These are phyloP conservation scores for Sporothrix curviconia DNA, from an alignment of 2,329 filamentous ascomycete genomes.

Conservation along the genomic window DNA sequence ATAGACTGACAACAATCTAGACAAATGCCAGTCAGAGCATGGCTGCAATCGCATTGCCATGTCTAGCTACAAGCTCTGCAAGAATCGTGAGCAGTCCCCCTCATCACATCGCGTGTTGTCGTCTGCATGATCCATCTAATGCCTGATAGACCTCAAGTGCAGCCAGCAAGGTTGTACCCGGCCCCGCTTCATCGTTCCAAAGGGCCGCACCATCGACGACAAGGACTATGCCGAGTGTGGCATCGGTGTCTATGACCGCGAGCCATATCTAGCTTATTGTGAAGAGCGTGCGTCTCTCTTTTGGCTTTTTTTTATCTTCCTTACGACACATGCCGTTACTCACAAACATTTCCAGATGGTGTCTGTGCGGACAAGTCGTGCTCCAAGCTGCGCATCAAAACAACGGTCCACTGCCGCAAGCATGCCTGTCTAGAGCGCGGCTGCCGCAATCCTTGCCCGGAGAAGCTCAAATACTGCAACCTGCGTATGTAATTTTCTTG, in stretches of 20 bases:
- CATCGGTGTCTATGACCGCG: constrained; percentile 14
- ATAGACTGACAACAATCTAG: background rate
- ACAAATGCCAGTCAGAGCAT: constrained; percentile 5
- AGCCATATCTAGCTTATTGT: constrained; percentile 12
- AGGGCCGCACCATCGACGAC: background rate
- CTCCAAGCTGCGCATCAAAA: constrained; percentile 1
- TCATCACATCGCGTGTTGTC: too few relatives aligned
- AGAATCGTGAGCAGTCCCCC: too few relatives aligned
- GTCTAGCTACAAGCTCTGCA: constrained; percentile 11
- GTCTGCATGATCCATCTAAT: too few relatives aligned
- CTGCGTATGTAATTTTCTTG: constrained; percentile 1
- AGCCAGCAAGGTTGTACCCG: background rate
- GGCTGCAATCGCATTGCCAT: constrained; percentile 7
- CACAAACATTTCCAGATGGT: constrained; percentile 7
- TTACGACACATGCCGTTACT: background rate
- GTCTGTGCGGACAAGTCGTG: background rate
- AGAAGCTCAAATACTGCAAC: constrained; percentile 10
- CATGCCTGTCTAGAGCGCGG: constrained; percentile 17
- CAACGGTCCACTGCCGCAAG: constrained; percentile 12
- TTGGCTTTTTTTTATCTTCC: background rate
- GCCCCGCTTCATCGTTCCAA: background rate
- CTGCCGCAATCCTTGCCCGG: constrained; percentile 2
- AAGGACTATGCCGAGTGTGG: constrained; percentile 8
- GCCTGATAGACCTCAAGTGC: constrained; percentile 18
- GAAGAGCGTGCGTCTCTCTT: background rate